phyloP scores from a whole-genome alignment of 2,329 filamentous ascomycete species.

The Lojkania enalia region DNA sequence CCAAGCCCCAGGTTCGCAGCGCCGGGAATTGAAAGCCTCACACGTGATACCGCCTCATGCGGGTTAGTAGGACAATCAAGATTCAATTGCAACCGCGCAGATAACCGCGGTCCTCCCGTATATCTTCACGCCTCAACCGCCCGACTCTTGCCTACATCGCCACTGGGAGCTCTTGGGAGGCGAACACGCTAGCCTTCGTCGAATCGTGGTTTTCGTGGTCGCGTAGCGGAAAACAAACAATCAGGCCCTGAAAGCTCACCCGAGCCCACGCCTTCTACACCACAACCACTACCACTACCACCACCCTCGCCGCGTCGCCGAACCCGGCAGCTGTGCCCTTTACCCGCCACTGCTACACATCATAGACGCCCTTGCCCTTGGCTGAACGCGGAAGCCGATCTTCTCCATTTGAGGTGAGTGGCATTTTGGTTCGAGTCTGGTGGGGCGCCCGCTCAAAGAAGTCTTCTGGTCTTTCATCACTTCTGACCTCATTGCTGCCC shows the following conservation, averaged over 20 bases:
- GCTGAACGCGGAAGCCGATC: too few species aligned
- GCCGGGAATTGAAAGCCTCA: background rate
- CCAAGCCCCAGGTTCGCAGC: constrained; percentile 1
- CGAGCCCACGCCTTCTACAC: constrained; percentile 53
- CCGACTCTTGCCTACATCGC: too few species aligned
- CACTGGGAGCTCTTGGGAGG: too few species aligned
- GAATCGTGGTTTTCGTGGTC: background rate
- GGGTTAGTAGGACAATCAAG: constrained; percentile 7
- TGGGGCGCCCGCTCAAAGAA: constrained; percentile 4
- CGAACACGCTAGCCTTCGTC: too few species aligned
- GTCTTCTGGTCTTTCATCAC: background rate
- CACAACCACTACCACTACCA: constrained; percentile 56
- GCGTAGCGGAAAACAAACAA: constrained; percentile 5
- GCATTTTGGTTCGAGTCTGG: constrained; percentile 1
- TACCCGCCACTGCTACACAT: too few species aligned
- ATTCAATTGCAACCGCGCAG: constrained; percentile 7
- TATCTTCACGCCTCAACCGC: background rate
- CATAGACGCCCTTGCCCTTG: too few species aligned
- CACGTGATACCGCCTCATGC: constrained; percentile 6
- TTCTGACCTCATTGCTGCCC: constrained; percentile 2
- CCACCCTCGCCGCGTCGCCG: constrained; percentile 49
- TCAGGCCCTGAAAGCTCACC: background rate
- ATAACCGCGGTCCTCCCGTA: background rate
- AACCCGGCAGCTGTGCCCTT: too few species aligned
- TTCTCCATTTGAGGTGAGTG: too few species aligned